These are phyloP conservation scores for Dendrobium huoshanense DNA, from an alignment of 106 monocot genomes.

Conservation along the genomic window DNA sequence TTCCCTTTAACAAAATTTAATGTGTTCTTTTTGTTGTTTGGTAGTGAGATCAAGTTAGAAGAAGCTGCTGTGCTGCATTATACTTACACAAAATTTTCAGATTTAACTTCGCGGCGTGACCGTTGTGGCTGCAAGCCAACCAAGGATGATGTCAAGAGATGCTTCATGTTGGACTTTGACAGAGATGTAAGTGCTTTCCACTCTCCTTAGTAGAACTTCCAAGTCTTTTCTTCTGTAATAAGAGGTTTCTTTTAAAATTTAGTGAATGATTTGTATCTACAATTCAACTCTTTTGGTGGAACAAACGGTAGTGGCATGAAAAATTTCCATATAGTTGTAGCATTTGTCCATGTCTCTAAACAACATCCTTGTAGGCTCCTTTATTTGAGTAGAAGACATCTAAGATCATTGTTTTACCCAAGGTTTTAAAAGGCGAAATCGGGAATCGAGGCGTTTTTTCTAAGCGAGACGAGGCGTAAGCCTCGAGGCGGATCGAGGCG, in stretches of 20 bases:
- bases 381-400: not conserved
- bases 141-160: conserved; percentile 96
- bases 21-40: conserved; percentile 4
- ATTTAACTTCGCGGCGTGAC: conserved; percentile 96
- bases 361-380: not conserved
- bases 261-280: not conserved
- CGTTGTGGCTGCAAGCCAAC: conserved; percentile 98
- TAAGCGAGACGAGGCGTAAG: too few relatives aligned
- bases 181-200: conserved; percentile 60
- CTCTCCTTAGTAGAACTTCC: not conserved
- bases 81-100: conserved; percentile 95
- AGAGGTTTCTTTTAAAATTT: not conserved
- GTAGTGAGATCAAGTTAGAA: conserved; percentile 87
- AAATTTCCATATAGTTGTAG: not conserved
- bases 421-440: too few relatives aligned
- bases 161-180: conserved; percentile 98
- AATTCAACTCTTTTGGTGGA: not conserved
- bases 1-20: not conserved
- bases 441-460: too few relatives aligned
- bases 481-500: too few relatives aligned
- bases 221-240: not conserved
- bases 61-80: conserved; percentile 96
- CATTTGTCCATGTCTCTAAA: not conserved
- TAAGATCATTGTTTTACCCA: not conserved
- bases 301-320: not conserved